phyloP scores from a whole-genome alignment of 169 alveolate genomes.

The Perkinsus chesapeaki region DNA sequence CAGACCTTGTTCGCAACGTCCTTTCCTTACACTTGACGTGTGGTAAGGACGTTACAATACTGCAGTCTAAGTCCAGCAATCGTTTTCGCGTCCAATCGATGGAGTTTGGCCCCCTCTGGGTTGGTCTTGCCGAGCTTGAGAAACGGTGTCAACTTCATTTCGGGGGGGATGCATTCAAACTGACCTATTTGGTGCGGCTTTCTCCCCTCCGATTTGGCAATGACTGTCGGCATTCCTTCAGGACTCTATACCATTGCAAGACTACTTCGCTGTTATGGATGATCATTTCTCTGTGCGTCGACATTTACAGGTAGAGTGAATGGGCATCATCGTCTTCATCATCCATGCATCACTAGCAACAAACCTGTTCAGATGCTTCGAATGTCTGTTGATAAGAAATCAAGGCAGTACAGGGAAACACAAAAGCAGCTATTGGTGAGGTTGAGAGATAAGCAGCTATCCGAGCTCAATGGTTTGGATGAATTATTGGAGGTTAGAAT shows the following conservation, averaged over 20 bases:
- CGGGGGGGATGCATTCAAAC: neutral
- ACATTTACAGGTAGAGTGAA: neutral
- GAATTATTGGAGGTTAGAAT: neutral
- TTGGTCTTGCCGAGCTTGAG: neutral
- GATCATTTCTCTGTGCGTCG: neutral
- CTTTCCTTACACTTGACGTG: neutral
- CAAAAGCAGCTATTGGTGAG: neutral
- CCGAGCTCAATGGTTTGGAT: neutral
- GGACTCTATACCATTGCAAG: neutral
- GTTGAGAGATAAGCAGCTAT: neutral
- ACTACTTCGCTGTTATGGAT: neutral
- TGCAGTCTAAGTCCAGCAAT: neutral
- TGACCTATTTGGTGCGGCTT: neutral
- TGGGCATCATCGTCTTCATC: neutral
- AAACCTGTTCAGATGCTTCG: neutral
- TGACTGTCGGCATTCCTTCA: neutral
- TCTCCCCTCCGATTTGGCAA: neutral
- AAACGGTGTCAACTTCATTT: neutral
- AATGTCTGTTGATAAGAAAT: neutral
- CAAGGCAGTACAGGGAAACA: neutral
- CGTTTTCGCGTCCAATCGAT: neutral
- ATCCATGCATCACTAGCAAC: no score
- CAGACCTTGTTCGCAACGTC: neutral
- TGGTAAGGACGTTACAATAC: neutral
- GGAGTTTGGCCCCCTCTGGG: neutral